Evolutionary conservation across 225 moss, liverwort and hornwort genomes (phyloP).

Genomic region (Ulota crispa): DNA sequence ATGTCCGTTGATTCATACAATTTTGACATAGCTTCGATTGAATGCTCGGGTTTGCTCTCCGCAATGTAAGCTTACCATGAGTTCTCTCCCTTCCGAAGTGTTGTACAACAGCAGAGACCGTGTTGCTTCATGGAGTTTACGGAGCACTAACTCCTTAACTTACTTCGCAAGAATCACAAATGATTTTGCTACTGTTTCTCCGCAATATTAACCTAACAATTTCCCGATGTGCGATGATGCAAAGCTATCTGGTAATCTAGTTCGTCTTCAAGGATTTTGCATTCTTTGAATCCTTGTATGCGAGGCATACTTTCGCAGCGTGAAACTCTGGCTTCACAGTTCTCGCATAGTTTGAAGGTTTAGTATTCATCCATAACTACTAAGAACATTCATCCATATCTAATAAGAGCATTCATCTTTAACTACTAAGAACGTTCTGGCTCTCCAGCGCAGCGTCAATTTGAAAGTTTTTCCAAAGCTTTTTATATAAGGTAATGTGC

Average conservation of each 20-base stretch:
- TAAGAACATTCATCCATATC: neutral
- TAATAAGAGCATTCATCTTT: neutral
- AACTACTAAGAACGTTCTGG: neutral
- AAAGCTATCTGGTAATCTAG: neutral
- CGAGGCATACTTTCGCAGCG: neutral
- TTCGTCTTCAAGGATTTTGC: neutral
- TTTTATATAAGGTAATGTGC: neutral
- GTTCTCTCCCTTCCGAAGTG: constrained; percentile 7
- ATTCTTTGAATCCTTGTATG: neutral
- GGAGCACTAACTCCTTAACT: constrained; percentile 23
- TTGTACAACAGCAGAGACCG: constrained; percentile 25
- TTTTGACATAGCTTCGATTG: constrained; percentile 20
- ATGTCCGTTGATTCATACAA: neutral
- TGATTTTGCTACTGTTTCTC: neutral
- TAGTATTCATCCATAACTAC: neutral
- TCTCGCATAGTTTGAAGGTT: neutral
- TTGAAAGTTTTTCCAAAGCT: neutral
- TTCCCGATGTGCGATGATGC: neutral
- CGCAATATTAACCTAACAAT: neutral
- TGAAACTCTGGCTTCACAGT: neutral
- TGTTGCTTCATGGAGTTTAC: constrained; percentile 9
- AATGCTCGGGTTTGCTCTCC: neutral
- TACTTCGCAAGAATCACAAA: neutral
- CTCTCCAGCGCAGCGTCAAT: neutral
- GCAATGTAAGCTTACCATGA: constrained; percentile 20